A percentile compares a stretch with the other conserved stretches of the same genome.
phyloP scores from a whole-genome alignment of 2,329 filamentous ascomycete genomes.

The Magnaporthiopsis rhizophila region DNA sequence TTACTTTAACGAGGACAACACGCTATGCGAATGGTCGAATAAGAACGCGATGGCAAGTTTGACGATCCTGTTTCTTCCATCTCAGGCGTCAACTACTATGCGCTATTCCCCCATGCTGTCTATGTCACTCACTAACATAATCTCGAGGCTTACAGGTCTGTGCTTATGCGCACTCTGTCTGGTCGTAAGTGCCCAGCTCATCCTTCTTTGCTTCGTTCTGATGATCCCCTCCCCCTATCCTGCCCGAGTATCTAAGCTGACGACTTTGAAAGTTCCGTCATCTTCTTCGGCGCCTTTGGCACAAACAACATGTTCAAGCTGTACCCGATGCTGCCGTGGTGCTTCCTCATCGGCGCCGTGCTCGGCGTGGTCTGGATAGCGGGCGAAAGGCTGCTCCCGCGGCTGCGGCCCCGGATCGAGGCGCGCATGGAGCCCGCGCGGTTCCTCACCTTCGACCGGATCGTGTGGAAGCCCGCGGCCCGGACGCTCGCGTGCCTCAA shows the following conservation, averaged over 20 bases:
- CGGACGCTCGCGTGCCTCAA: constrained; percentile 8
- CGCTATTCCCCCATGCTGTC: too few relatives aligned
- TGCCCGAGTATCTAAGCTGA: neutral
- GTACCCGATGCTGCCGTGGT: constrained; percentile 10
- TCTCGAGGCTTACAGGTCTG: constrained; percentile 19
- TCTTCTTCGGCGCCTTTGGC: constrained; percentile 27
- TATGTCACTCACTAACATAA: constrained; percentile 19
- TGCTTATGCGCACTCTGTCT: constrained; percentile 22
- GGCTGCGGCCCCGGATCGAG: constrained; percentile 2
- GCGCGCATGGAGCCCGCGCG: neutral
- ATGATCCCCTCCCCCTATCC: too few relatives aligned
- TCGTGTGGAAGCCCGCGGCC: neutral
- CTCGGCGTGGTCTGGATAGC: constrained; percentile 9
- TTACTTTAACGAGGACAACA: constrained; percentile 21
- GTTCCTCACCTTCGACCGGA: constrained; percentile 3
- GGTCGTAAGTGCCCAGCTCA: constrained; percentile 12
- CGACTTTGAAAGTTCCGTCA: constrained; percentile 10
- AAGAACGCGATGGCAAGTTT: constrained; percentile 5
- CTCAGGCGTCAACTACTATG: neutral
- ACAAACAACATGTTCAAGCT: constrained; percentile 10
- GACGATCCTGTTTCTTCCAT: neutral
- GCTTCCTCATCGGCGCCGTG: constrained; percentile 11
- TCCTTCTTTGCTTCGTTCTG: neutral
- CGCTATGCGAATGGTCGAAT: constrained; percentile 9
- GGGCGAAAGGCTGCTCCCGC: constrained; percentile 5